A percentile compares a stretch with the other conserved stretches of the same genome.
Conservation (phyloP, 2,329 filamentous ascomycete species). For the Neospermospora avenae region DNA sequence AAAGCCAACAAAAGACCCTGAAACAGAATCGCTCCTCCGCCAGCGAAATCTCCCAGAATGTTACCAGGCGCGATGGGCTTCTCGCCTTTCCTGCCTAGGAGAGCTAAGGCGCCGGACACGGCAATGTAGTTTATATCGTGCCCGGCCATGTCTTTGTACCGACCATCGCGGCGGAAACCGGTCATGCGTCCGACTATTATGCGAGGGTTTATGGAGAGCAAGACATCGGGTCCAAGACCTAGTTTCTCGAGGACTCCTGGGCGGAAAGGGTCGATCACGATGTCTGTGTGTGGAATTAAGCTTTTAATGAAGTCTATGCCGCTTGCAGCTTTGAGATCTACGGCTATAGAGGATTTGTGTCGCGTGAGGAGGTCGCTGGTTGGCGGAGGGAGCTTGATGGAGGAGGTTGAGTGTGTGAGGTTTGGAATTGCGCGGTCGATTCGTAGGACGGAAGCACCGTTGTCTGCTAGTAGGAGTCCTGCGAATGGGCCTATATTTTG, state of each 20-base stretch:
- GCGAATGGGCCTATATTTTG: constrained; percentile 70
- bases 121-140: constrained; percentile 97
- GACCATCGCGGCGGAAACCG: constrained; percentile 83
- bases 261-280: constrained; percentile 90
- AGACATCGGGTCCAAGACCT: constrained; percentile 66
- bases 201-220: constrained; percentile 66
- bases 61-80: constrained; percentile 79
- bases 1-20: constrained; percentile 80
- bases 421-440: constrained; percentile 64
- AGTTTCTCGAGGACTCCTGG: constrained; percentile 86
- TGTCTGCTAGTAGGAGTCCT: constrained; percentile 83
- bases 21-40: constrained; percentile 79
- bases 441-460: constrained; percentile 82
- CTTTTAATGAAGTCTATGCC: constrained; percentile 65
- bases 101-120: constrained; percentile 72
- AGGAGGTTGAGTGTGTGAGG: constrained; percentile 39
- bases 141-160: constrained; percentile 83
- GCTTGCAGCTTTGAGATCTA: constrained; percentile 69
- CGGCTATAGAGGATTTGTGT: constrained; percentile 74
- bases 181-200: constrained; percentile 84
- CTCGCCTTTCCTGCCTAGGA: constrained; percentile 68
- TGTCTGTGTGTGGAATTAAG: constrained; percentile 63
- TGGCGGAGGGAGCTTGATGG: constrained; percentile 39
- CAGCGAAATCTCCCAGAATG: constrained; percentile 86
- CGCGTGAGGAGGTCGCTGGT: constrained; percentile 73